Percentiles rank a stretch among this genome's conserved stretches.
These are phyloP conservation scores for Sphagnum contortum DNA, from an alignment of 225 moss, liverwort and hornwort genomes.

Conservation along the genomic window DNA sequence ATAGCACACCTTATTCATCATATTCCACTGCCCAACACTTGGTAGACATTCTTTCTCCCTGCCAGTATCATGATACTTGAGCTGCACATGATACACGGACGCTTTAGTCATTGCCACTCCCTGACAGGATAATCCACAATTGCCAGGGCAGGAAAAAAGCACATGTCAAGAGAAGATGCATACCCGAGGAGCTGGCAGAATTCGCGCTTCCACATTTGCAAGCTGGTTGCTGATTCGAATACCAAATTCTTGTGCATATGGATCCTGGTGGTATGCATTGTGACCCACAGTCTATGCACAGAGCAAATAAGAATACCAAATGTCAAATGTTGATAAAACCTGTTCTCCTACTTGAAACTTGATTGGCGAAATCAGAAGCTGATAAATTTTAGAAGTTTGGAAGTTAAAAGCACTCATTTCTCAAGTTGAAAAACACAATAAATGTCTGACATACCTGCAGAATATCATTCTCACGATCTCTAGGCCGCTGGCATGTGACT, in stretches of 20 bases:
- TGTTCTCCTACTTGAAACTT: too few species aligned
- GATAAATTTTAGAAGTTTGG: too few species aligned
- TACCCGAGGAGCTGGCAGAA: slow-evolving; percentile 19
- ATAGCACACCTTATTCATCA: slow-evolving; percentile 4
- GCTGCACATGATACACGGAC: slow-evolving; percentile 7
- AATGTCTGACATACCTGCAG: slow-evolving; percentile 32
- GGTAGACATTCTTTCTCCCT: slow-evolving; percentile 7
- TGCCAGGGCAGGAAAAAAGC: neutral
- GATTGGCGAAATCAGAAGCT: too few species aligned
- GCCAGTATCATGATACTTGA: slow-evolving; percentile 3
- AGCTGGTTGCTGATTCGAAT: slow-evolving; percentile 4
- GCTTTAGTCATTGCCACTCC: too few species aligned
- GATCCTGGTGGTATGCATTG: slow-evolving; percentile 3
- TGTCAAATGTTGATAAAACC: too few species aligned
- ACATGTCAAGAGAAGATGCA: neutral
- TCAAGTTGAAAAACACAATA: too few species aligned
- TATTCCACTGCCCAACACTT: slow-evolving; percentile 8
- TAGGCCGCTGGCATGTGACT: too few species aligned
- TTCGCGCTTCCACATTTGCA: slow-evolving; percentile 4
- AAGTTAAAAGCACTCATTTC: too few species aligned
- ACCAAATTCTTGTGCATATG: slow-evolving; percentile 4
- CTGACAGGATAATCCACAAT: too few species aligned
- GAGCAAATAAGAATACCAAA: too few species aligned
- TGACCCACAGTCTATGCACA: neutral
- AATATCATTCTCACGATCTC: too few species aligned